Percentiles rank a stretch among this genome's conserved stretches.
Evolutionary conservation across 805 yeast species (phyloP).

Genomic region (Candida ficus): DNA sequence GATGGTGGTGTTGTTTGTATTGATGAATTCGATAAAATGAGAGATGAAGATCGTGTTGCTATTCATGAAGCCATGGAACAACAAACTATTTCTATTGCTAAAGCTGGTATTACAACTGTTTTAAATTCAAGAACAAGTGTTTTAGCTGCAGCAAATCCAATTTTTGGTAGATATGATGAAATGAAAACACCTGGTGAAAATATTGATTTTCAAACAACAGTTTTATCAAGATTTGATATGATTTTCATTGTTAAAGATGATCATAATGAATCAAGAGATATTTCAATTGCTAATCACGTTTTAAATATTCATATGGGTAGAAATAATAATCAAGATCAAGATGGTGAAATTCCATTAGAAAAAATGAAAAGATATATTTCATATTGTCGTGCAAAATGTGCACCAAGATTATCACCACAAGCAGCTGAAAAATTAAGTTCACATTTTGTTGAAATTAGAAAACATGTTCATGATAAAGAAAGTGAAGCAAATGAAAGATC

Average conservation of each 20-base stretch:
- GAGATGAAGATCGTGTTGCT: constrained; percentile 98
- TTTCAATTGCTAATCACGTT: constrained; percentile 89
- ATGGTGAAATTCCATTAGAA: constrained; percentile 80
- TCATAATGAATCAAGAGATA: constrained; percentile 81
- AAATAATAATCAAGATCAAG: constrained; percentile 46
- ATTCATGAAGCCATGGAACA: constrained; percentile 99
- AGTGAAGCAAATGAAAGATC: constrained; percentile 80
- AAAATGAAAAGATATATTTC: constrained; percentile 90
- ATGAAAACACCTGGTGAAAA: constrained; percentile 96
- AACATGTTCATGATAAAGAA: constrained; percentile 77
- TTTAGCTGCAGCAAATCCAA: constrained; percentile 96
- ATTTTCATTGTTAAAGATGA: constrained; percentile 95
- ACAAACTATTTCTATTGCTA: constrained; percentile 97
- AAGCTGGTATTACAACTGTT: constrained; percentile 97
- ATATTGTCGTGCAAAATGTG: constrained; percentile 85
- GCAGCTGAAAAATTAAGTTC: constrained; percentile 89
- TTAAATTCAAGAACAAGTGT: constrained; percentile 95
- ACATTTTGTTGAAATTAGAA: constrained; percentile 87
- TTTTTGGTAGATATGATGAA: constrained; percentile 94
- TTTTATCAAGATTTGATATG: constrained; percentile 97
- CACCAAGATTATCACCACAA: constrained; percentile 83
- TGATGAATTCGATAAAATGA: constrained; percentile 98
- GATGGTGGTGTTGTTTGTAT: constrained; percentile 99
- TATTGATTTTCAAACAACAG: constrained; percentile 95
- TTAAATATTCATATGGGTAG: constrained; percentile 91